Evolutionary conservation across 106 monocot species (phyloP), one percentile per base, ranked within the genome.

Genomic region (Dendrobium officinale): DNA sequence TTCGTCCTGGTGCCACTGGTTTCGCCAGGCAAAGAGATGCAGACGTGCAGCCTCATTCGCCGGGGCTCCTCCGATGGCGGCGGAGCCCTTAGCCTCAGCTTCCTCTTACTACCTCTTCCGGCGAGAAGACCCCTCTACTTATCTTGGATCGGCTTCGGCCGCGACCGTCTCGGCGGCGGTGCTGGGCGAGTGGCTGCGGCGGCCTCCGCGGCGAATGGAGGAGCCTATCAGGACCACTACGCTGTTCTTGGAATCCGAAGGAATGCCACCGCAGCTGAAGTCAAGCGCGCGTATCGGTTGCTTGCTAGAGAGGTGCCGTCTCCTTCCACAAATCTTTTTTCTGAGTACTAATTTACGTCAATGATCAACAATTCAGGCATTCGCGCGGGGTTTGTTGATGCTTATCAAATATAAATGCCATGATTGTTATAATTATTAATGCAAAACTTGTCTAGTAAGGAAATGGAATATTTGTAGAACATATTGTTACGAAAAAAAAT

Each of bases 271-370:
- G 2, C 61, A 7, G 64, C 76, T 15, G 89, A 84, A 3, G 27
- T 89, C 77, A 86, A 89, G 84, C 79, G 72, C 31, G 83, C 84
- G 0, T 86, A 86, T 29, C 81, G 86, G 58, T 82, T 84, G 33
- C 86, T 89, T 18, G 86, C 86, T 26, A 86, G 84, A 86, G 86
- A 88, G 85, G 89, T 89, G 22, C 43, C 20, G 42, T 22, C 19
- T 74, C 29, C n/a, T 41, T 42, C 43, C 43, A 18, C 74, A 43
- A 42, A 20, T 74, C 19, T 67, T n/a, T 27, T 29, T 67, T 29
- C 22, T 8, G 6, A 33, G 72, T 33, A 15, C 72, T 13, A 40
- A 4, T 72, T 72, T 37, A 9, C 37, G 27, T 64, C 64, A 24
- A 24, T 72, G 31, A 51, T 51, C 13, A 51, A 1, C 10, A 51